Percentiles rank a stretch among this genome's conserved stretches.
Conservation (phyloP, 1,284 basidiomycete genomes). For the Trametes sp. region DNA sequence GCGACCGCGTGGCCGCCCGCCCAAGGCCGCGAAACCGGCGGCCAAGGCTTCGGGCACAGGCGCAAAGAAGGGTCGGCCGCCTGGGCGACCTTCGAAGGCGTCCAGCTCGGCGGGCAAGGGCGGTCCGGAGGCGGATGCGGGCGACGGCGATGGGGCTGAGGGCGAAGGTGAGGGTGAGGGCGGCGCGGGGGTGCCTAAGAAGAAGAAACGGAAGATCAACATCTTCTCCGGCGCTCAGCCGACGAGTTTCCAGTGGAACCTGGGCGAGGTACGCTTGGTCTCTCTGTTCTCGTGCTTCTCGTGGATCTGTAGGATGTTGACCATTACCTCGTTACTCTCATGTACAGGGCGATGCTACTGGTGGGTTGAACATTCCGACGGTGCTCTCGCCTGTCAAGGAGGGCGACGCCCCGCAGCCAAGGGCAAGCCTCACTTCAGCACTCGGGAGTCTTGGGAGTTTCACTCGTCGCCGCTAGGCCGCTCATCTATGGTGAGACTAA, state of each 20-base stretch:
- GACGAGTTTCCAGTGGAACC: slow-evolving; percentile 50
- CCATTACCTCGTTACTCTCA: background rate
- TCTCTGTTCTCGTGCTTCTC: background rate
- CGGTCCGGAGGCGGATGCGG: slow-evolving; percentile 1
- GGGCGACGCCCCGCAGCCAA: slow-evolving; percentile 54
- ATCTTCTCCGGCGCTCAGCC: slow-evolving; percentile 54
- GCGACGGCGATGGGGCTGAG: background rate
- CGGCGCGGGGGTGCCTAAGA: slow-evolving; percentile 48
- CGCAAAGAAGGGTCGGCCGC: slow-evolving; percentile 7
- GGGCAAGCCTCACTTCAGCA: slow-evolving; percentile 44
- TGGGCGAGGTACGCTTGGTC: slow-evolving; percentile 45
- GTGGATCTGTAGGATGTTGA: background rate
- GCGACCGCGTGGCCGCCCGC: slow-evolving; percentile 20
- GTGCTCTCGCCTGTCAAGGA: slow-evolving; percentile 69
- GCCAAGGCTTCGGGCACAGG: background rate
- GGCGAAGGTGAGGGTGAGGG: background rate
- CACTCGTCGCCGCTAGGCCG: slow-evolving; percentile 22
- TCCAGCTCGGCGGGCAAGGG: slow-evolving; percentile 4
- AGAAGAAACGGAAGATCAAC: slow-evolving; percentile 70
- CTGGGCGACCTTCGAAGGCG: slow-evolving; percentile 7
- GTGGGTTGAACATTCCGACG: slow-evolving; percentile 65
- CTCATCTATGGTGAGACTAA: no score
- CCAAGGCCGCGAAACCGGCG: slow-evolving; percentile 10
- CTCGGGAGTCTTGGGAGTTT: slow-evolving; percentile 23
- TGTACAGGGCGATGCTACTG: slow-evolving; percentile 44